These are phyloP conservation scores for Plicaturopsis crispa DNA, from an alignment of 768 basidiomycete species.

Conservation along the genomic window DNA sequence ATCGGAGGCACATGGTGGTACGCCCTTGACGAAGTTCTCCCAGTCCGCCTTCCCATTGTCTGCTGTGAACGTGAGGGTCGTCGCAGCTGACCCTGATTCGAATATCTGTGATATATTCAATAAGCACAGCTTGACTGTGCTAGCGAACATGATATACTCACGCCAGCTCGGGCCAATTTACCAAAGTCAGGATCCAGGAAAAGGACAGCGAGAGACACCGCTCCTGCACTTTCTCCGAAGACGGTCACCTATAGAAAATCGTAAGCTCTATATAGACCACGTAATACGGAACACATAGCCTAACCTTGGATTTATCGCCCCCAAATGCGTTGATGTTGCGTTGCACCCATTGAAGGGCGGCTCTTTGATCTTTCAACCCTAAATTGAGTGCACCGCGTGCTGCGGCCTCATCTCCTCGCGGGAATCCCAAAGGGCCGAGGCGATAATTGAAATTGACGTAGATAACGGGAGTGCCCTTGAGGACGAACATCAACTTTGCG, in stretches of 20 bases:
- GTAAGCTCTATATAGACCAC: not conserved
- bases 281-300: not conserved
- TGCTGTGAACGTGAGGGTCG: conserved; percentile 2
- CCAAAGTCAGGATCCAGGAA: conserved; percentile 26
- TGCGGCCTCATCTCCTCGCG: conserved; percentile 26
- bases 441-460: conserved; percentile 34
- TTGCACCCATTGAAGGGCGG: conserved; percentile 29
- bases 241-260: conserved; percentile 31
- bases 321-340: conserved; percentile 27
- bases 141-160: conserved; percentile 10
- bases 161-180: conserved; percentile 27
- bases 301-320: conserved; percentile 18
- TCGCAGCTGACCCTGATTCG: conserved; percentile 8
- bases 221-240: conserved; percentile 51
- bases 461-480: too few relatives aligned
- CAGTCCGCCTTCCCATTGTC: conserved; percentile 2
- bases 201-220: conserved; percentile 34
- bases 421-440: conserved; percentile 38
- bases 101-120: conserved; percentile 3
- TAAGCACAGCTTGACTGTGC: too few relatives aligned
- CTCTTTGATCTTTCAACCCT: conserved; percentile 21
- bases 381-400: conserved; percentile 7
- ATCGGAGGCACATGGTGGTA: not conserved
- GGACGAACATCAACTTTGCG: not conserved
- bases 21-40: conserved; percentile 5